These are phyloP conservation scores for Penicillium corylophilum DNA, from an alignment of 2,329 filamentous ascomycete genomes.

Conservation along the genomic window DNA sequence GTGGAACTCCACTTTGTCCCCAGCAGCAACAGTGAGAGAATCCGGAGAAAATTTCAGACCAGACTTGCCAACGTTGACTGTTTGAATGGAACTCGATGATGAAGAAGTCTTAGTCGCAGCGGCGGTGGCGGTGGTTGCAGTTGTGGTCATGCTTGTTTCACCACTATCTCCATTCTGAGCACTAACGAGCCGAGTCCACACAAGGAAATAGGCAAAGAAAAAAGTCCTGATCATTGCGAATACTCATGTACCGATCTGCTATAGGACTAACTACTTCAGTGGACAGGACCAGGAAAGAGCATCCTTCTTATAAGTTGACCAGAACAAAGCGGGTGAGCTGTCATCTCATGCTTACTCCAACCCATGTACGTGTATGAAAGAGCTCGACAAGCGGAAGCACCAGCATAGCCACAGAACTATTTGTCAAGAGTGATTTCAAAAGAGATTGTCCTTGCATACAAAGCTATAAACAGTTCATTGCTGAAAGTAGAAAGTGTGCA, in stretches of 20 bases:
- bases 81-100: background rate
- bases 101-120: background rate
- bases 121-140: background rate
- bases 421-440: background rate
- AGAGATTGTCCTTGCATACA: background rate
- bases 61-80: conserved; percentile 46
- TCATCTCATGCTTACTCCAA: background rate
- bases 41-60: conserved; percentile 47
- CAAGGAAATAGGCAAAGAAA: background rate
- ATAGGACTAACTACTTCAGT: background rate
- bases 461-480: background rate
- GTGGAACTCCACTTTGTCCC: conserved; percentile 55
- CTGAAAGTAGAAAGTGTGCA: background rate
- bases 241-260: background rate
- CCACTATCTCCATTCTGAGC: background rate
- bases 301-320: background rate
- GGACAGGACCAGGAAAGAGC: background rate
- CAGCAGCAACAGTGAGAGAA: conserved; percentile 44
- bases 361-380: background rate
- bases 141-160: background rate
- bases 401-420: background rate
- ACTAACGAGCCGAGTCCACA: background rate
- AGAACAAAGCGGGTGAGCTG: background rate
- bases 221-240: background rate
- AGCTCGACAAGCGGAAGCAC: background rate